These are phyloP conservation scores for Debaryomyces subglobosus DNA, from an alignment of 1,139 yeast genomes.

Conservation along the genomic window DNA sequence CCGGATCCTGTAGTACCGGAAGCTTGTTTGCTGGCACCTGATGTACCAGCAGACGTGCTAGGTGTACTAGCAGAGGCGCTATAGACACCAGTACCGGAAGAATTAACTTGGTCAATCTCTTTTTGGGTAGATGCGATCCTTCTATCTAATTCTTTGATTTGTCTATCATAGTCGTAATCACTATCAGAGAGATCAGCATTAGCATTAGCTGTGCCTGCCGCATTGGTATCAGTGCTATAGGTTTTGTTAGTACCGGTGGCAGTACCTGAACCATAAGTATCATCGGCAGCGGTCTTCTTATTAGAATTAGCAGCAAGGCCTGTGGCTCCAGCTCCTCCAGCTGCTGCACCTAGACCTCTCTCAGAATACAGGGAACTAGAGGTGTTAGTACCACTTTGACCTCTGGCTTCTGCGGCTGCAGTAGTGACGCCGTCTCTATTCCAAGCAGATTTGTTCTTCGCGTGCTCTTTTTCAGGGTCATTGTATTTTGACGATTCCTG, in stretches of 20 bases:
- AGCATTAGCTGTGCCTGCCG: constrained; percentile 6
- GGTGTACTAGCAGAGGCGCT: constrained; percentile 5
- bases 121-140: constrained; percentile 26
- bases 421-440: constrained; percentile 29
- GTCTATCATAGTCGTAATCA: constrained; percentile 23
- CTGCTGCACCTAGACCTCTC: constrained; percentile 2
- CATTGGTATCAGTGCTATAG: neutral
- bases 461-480: constrained; percentile 31
- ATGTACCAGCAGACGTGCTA: neutral
- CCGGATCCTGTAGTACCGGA: neutral
- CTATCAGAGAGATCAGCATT: constrained; percentile 17
- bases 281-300: neutral
- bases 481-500: constrained; percentile 2
- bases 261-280: neutral
- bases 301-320: constrained; percentile 10
- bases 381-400: neutral
- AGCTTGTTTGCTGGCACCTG: constrained; percentile 5
- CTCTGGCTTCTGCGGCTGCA: constrained; percentile 14
- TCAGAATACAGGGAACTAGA: neutral
- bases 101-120: constrained; percentile 23
- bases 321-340: constrained; percentile 6
- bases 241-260: constrained; percentile 10
- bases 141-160: constrained; percentile 24
- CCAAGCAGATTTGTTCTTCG: constrained; percentile 34
- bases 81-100: constrained; percentile 1